Evolutionary conservation across 2,329 filamentous ascomycete genomes (phyloP).

Genomic region (Pyrenophora seminiperda): DNA sequence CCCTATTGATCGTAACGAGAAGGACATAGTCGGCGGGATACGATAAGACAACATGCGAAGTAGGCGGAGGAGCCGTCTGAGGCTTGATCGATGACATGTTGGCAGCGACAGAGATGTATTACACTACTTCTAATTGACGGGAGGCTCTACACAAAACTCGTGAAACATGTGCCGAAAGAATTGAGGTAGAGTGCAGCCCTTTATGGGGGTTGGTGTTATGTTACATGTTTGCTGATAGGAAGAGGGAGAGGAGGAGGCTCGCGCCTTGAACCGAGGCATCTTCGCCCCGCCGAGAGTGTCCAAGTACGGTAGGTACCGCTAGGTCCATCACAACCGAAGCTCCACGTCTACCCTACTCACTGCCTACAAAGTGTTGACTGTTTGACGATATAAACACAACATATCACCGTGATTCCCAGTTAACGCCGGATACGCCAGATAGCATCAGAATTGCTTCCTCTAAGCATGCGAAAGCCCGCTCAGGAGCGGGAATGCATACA

Average conservation of each 20-base stretch:
- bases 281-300: slow-evolving; percentile 5
- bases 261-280: slow-evolving; percentile 11
- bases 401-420: neutral
- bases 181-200: neutral
- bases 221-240: slow-evolving; percentile 12
- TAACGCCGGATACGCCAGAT: neutral
- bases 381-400: neutral
- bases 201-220: neutral
- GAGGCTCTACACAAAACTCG: neutral
- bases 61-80: slow-evolving; percentile 37
- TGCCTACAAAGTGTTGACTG: neutral
- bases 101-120: neutral
- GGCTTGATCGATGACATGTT: slow-evolving; percentile 37
- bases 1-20: slow-evolving; percentile 60
- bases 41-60: slow-evolving; percentile 48
- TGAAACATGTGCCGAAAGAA: neutral
- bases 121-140: neutral
- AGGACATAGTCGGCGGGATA: slow-evolving; percentile 57
- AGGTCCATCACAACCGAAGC: neutral
- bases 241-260: neutral
- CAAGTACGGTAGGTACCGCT: too few relatives aligned
- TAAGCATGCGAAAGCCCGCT: slow-evolving; percentile 12
- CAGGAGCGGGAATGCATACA: slow-evolving; percentile 22
- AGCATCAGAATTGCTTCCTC: neutral
- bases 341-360: neutral